A percentile compares a stretch with the other conserved stretches of the same genome.
Evolutionary conservation across 2,329 filamentous ascomycete species (phyloP).

Genomic region (Cladosporium phlei): DNA sequence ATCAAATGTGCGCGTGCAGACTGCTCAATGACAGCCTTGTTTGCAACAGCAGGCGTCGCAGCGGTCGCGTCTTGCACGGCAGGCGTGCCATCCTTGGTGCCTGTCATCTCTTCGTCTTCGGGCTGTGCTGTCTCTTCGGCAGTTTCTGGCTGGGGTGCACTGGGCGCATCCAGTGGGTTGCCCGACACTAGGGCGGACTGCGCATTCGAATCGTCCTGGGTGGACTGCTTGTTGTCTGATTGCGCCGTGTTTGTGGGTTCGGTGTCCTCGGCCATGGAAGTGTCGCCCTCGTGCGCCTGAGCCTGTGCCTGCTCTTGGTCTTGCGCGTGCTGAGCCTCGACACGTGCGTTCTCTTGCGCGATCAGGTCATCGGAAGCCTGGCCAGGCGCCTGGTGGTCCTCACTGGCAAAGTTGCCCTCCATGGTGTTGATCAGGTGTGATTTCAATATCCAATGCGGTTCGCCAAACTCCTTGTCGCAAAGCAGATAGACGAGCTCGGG

Average conservation of each 20-base stretch:
- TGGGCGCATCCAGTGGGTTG: constrained; percentile 36
- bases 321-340: constrained; percentile 26
- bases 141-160: constrained; percentile 31
- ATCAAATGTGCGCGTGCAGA: constrained; percentile 88
- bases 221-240: constrained; percentile 16
- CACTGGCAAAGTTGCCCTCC: constrained; percentile 27
- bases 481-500: not conserved
- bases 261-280: constrained; percentile 31
- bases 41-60: constrained; percentile 42
- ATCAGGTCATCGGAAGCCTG: constrained; percentile 34
- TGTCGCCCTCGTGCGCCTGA: constrained; percentile 26
- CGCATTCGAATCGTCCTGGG: constrained; percentile 18
- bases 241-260: constrained; percentile 16
- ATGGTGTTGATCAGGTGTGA: constrained; percentile 2
- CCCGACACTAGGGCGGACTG: constrained; percentile 27
- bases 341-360: constrained; percentile 30
- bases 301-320: constrained; percentile 18
- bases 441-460: not conserved
- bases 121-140: constrained; percentile 23
- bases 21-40: constrained; percentile 76
- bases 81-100: constrained; percentile 41
- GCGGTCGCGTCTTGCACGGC: constrained; percentile 8
- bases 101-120: constrained; percentile 53
- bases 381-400: constrained; percentile 28
- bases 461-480: constrained; percentile 11